Conservation (phyloP, 306 rosid species). For the Spatholobus suberectus region DNA sequence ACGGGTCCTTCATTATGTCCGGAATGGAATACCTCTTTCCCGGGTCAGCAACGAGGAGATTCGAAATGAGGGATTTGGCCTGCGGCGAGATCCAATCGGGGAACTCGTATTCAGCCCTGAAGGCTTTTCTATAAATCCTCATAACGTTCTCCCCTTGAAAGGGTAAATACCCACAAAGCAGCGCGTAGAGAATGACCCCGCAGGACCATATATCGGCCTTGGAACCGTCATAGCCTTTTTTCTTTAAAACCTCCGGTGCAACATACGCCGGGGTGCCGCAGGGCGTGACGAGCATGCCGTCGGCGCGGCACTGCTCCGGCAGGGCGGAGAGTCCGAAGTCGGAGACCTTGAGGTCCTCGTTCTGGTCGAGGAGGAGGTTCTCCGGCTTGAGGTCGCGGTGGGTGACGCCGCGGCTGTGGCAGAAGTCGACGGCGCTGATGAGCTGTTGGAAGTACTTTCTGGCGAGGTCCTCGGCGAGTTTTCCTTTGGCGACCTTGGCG, state of each 20-base stretch:
- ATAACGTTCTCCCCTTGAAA: constrained; percentile 73
- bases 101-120: constrained; percentile 62
- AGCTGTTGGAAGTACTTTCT: constrained; percentile 78
- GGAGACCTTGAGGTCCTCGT: constrained; percentile 72
- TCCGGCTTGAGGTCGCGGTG: constrained; percentile 90
- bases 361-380: constrained; percentile 71
- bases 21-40: constrained; percentile 60
- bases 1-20: constrained; percentile 60
- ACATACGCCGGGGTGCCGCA: constrained; percentile 92
- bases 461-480: constrained; percentile 62
- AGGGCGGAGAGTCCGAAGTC: constrained; percentile 84
- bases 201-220: constrained; percentile 90
- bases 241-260: constrained; percentile 84
- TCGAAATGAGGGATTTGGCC: constrained; percentile 58
- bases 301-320: constrained; percentile 70
- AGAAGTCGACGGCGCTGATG: constrained; percentile 72
- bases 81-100: constrained; percentile 72
- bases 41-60: constrained; percentile 69
- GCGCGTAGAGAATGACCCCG: constrained; percentile 71
- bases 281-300: constrained; percentile 79
- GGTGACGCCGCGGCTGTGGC: constrained; percentile 84
- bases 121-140: constrained; percentile 67
- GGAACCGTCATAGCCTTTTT: constrained; percentile 80
- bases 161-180: constrained; percentile 72
- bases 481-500: constrained; percentile 59